Percentiles rank a stretch among this genome's conserved stretches.
These are phyloP conservation scores for Geotrichum histeridarum DNA, from an alignment of 1,139 yeast genomes.

Conservation along the genomic window DNA sequence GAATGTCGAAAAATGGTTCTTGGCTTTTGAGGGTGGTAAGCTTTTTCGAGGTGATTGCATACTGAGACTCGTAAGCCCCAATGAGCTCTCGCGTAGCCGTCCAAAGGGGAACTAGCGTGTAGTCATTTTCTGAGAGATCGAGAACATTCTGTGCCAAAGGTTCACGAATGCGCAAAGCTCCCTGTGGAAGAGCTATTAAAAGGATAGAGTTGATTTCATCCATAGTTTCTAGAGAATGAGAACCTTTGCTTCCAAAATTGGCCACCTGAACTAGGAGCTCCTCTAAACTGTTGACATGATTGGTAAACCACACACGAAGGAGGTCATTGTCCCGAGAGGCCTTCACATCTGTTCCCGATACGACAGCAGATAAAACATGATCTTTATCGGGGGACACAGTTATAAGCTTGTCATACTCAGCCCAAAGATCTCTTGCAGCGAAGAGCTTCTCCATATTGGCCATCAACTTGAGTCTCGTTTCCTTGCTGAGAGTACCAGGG, in stretches of 20 bases:
- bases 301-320: constrained; percentile 30
- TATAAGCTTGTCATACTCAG: constrained; percentile 20
- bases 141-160: constrained; percentile 23
- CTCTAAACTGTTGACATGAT: constrained; percentile 23
- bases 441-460: constrained; percentile 54
- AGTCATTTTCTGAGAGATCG: constrained; percentile 23
- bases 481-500: constrained; percentile 36
- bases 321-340: constrained; percentile 21
- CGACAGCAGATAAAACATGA: constrained; percentile 21
- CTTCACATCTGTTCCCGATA: constrained; percentile 14
- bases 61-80: constrained; percentile 27
- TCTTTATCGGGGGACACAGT: constrained; percentile 4
- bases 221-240: constrained; percentile 18
- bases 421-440: constrained; percentile 52
- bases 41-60: constrained; percentile 22
- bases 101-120: constrained; percentile 32
- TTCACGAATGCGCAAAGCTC: constrained; percentile 29
- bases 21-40: constrained; percentile 20
- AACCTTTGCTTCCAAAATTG: constrained; percentile 16
- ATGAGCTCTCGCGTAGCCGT: constrained; percentile 32
- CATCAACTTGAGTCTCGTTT: constrained; percentile 40
- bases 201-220: constrained; percentile 32
- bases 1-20: constrained; percentile 17
- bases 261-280: constrained; percentile 22
- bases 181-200: constrained; percentile 28